Evolutionary conservation across 225 moss, liverwort and hornwort species (phyloP).

Genomic region (Ulota crispa): DNA sequence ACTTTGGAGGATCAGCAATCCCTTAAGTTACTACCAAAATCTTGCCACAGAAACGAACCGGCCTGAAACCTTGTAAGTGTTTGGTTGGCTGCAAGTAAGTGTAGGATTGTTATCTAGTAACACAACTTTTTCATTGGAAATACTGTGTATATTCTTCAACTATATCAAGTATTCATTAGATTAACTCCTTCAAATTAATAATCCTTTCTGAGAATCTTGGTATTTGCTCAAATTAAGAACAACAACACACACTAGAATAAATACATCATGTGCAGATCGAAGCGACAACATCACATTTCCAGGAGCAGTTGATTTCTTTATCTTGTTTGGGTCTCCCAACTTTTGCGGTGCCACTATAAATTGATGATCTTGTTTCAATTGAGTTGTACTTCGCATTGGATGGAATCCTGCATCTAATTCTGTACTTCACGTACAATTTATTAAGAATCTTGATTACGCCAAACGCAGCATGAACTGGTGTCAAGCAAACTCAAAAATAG

Average conservation of each 20-base stretch:
- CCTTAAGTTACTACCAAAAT: neutral
- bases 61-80: conserved; percentile 14
- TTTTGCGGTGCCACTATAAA: conserved; percentile 21
- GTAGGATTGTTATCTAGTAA: conserved; percentile 32
- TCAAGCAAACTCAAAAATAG: neutral
- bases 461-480: neutral
- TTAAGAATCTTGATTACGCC: neutral
- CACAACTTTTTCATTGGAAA: conserved; percentile 33
- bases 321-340: conserved; percentile 2
- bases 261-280: neutral
- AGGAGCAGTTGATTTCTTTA: conserved; percentile 1
- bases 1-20: neutral
- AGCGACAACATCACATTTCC: neutral
- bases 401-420: conserved; percentile 73
- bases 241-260: neutral
- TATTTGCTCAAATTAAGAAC: conserved; percentile 6
- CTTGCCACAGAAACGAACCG: neutral
- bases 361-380: conserved; percentile 18
- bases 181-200: conserved; percentile 3
- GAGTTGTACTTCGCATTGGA: conserved; percentile 64
- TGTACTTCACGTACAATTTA: conserved; percentile 14
- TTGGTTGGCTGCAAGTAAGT: conserved; percentile 13
- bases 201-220: neutral
- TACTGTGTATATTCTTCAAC: conserved; percentile 20
- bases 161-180: conserved; percentile 15